Evolutionary conservation across 495 filamentous ascomycete species (phyloP).

Genomic region (Letharia columbiana): DNA sequence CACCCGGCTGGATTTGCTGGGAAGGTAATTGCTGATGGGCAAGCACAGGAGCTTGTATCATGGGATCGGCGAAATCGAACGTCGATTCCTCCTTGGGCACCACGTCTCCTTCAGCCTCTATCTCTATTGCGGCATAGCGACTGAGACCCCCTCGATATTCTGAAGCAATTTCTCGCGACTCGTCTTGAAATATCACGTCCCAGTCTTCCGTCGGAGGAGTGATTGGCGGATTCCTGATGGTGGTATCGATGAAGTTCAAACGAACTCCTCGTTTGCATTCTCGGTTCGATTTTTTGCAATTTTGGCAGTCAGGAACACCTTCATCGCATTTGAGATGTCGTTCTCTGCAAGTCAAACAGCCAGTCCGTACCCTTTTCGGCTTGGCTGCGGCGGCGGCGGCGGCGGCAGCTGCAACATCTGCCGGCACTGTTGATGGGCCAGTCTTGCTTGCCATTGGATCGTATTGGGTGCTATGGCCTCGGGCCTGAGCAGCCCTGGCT

Average conservation of each 20-base stretch:
- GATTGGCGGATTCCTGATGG: slow-evolving; percentile 58
- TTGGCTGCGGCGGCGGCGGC: slow-evolving; percentile 39
- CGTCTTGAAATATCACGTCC: slow-evolving; percentile 73
- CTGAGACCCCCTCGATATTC: slow-evolving; percentile 79
- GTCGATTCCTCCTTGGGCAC: slow-evolving; percentile 32
- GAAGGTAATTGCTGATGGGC: slow-evolving; percentile 38
- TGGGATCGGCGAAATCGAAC: slow-evolving; percentile 35
- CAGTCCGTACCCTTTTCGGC: slow-evolving; percentile 63
- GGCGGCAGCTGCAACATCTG: slow-evolving; percentile 21
- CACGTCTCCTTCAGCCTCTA: slow-evolving; percentile 33
- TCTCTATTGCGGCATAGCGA: slow-evolving; percentile 55
- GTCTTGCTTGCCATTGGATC: slow-evolving; percentile 23
- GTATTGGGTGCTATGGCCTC: neutral
- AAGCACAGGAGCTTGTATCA: slow-evolving; percentile 27
- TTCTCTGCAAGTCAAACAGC: slow-evolving; percentile 70
- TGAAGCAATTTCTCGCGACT: slow-evolving; percentile 83
- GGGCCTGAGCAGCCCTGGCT: slow-evolving; percentile 7
- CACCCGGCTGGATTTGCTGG: slow-evolving; percentile 33
- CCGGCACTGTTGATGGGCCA: slow-evolving; percentile 16
- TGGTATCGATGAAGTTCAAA: slow-evolving; percentile 88
- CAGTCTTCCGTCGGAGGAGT: slow-evolving; percentile 55
- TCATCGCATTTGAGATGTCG: slow-evolving; percentile 81
- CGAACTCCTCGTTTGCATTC: slow-evolving; percentile 79
- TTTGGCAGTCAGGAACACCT: slow-evolving; percentile 65
- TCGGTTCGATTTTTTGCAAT: slow-evolving; percentile 82